Evolutionary conservation across 805 yeast species (phyloP), one percentile per base, ranked within the genome.

Genomic region (Kuraishia hungarica): DNA sequence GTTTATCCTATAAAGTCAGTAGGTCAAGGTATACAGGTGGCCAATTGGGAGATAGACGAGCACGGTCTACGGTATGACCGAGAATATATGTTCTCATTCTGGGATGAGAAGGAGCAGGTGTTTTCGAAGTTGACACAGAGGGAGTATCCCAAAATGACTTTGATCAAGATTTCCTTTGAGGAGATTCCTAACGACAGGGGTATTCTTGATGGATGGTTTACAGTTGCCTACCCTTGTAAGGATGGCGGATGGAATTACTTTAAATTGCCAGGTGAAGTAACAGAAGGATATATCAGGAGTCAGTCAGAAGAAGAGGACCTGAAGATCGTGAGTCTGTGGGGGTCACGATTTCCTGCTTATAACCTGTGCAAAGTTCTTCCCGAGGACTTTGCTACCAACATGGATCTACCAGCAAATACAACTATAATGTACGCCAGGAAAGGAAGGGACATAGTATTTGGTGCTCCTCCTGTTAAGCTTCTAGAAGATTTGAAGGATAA

Each of bases 1-100:
- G 56, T 68, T 3, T 68, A 66, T 52, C 72, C 72, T 1, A 64
- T 68, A 51, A 68, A 68, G 51, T 61, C 68, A 2, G 63, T 61
- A 5, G 57, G 63, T 17, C 60, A 51, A 13, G 71, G 70, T 2
- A 28, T 66, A 19, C 57, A 55, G 21, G 66, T 64, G 7, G 57
- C 56, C 10, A 54, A 62, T 48, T 68, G 72, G 71, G 59, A 57
- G 19, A 50, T 66, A 19, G 61, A 59, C 39, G 53, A 55, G n/a
- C 64, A 61, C 53, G 72, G 72, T 1, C 59, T 68, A 29, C 59
- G 57, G 53, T 62, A 63, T 39, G 70, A 68, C 53, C 59, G 71
- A 53, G 66, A 64, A 55, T 68, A 59, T 49, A 56, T 59, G 54
- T 48, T 68, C 39, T 60, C 66, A 2, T 26, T n/a, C 1, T 60